These are phyloP conservation scores for Rhodotorula kratochvilovae DNA, from an alignment of 768 basidiomycete genomes.

Conservation along the genomic window DNA sequence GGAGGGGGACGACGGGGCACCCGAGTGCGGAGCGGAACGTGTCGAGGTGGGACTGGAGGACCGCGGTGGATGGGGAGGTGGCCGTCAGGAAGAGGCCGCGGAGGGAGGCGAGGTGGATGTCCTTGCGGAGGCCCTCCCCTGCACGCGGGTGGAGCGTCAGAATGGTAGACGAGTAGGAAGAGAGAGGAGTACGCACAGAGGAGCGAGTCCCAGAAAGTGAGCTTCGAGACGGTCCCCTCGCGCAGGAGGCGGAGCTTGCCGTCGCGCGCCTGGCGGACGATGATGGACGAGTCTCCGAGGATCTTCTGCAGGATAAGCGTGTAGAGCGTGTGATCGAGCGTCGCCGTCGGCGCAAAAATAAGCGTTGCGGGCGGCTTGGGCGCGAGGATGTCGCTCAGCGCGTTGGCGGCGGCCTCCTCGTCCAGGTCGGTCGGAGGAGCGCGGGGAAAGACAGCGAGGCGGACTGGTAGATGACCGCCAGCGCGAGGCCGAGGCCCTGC, in stretches of 20 bases:
- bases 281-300: slow-evolving; percentile 24
- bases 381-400: background rate
- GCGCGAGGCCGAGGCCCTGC: slow-evolving; percentile 38
- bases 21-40: slow-evolving; percentile 32
- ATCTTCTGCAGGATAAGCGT: slow-evolving; percentile 20
- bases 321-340: slow-evolving; percentile 25
- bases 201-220: slow-evolving; percentile 28
- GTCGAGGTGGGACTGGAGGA: slow-evolving; percentile 27
- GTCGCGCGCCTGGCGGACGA: slow-evolving; percentile 21
- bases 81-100: slow-evolving; percentile 25
- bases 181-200: slow-evolving; percentile 8
- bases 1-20: slow-evolving; percentile 14
- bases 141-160: background rate
- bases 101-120: slow-evolving; percentile 18
- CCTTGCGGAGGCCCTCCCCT: slow-evolving; percentile 28
- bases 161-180: background rate
- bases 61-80: background rate
- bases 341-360: slow-evolving; percentile 24
- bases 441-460: slow-evolving; percentile 17
- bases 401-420: slow-evolving; percentile 1
- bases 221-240: slow-evolving; percentile 21
- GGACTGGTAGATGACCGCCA: slow-evolving; percentile 24
- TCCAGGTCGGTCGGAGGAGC: background rate
- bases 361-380: slow-evolving; percentile 7
- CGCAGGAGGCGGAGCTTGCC: slow-evolving; percentile 34